Conservation (phyloP, 2,329 filamentous ascomycete species). For the Aspergillus japonicus region DNA sequence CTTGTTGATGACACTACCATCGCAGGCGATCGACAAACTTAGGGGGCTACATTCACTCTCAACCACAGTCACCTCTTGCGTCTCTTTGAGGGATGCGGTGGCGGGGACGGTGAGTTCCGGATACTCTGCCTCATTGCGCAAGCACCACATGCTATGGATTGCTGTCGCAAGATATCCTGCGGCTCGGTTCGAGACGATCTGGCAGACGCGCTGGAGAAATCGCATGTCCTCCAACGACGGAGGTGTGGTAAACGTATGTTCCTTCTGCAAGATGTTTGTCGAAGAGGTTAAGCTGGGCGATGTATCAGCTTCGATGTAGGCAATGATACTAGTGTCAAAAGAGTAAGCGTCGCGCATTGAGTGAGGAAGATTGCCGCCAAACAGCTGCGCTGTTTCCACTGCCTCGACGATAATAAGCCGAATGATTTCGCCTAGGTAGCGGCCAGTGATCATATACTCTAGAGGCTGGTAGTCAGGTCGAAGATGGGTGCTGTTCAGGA, state of each 20-base stretch:
- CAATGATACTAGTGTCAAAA: conserved; percentile 59
- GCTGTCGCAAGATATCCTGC: conserved; percentile 63
- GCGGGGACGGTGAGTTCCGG: conserved; percentile 21
- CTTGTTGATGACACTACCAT: conserved; percentile 54
- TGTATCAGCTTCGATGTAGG: conserved; percentile 54
- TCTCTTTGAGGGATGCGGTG: conserved; percentile 26
- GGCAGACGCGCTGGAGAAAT: conserved; percentile 55
- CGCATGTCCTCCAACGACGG: conserved; percentile 52
- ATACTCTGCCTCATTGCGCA: conserved; percentile 53
- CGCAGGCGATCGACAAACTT: conserved; percentile 50
- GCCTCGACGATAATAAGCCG: conserved; percentile 62
- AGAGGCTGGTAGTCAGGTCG: conserved; percentile 64
- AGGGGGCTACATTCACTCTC: conserved; percentile 31
- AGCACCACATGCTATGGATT: conserved; percentile 61
- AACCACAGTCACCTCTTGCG: conserved; percentile 35
- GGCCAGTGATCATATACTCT: conserved; percentile 63
- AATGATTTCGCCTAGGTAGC: conserved; percentile 64
- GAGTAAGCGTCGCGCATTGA: conserved; percentile 57
- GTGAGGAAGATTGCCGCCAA: conserved; percentile 57
- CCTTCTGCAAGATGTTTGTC: conserved; percentile 50
- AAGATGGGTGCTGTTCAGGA: conserved; percentile 56
- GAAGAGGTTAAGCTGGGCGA: conserved; percentile 40
- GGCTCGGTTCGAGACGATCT: conserved; percentile 58
- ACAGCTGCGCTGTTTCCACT: conserved; percentile 55
- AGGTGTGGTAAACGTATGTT: conserved; percentile 49